Conservation (phyloP, 805 yeast genomes). For the Naumovozyma baii region DNA sequence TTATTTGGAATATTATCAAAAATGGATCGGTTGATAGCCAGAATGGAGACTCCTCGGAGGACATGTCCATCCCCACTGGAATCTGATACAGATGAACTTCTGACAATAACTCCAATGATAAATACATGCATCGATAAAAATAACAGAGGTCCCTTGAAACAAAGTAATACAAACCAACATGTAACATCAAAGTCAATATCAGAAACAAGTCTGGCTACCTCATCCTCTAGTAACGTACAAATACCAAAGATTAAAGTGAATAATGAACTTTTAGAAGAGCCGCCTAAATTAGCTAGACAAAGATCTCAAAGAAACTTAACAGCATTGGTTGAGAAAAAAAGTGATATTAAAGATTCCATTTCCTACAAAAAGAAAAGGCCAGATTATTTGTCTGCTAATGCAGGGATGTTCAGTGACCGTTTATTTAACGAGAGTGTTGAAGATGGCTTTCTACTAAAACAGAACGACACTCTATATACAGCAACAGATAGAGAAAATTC, state of each 20-base stretch:
- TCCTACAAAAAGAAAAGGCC: conserved; percentile 5
- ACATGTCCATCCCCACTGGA: neutral
- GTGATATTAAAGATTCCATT: conserved; percentile 1
- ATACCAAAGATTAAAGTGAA: conserved; percentile 2
- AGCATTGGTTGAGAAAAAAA: conserved; percentile 2
- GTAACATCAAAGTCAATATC: neutral
- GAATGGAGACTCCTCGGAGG: conserved; percentile 3
- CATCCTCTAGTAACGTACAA: too few species aligned
- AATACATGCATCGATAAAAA: neutral
- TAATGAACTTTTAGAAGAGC: conserved; percentile 1
- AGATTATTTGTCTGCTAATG: conserved; percentile 22
- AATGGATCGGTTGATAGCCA: conserved; percentile 7
- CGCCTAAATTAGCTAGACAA: conserved; percentile 1
- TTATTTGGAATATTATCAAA: neutral
- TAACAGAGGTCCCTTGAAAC: too few species aligned
- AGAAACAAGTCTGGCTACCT: too few species aligned
- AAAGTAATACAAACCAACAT: too few species aligned
- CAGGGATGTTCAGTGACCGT: conserved; percentile 24
- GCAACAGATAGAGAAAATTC: neutral
- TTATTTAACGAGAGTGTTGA: conserved; percentile 11
- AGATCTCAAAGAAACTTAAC: neutral
- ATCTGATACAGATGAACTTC: neutral
- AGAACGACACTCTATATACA: neutral
- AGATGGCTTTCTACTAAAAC: neutral
- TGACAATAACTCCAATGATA: neutral